These are phyloP conservation scores for Kwoniella sp. DNA, from an alignment of 768 basidiomycete species.

Conservation along the genomic window DNA sequence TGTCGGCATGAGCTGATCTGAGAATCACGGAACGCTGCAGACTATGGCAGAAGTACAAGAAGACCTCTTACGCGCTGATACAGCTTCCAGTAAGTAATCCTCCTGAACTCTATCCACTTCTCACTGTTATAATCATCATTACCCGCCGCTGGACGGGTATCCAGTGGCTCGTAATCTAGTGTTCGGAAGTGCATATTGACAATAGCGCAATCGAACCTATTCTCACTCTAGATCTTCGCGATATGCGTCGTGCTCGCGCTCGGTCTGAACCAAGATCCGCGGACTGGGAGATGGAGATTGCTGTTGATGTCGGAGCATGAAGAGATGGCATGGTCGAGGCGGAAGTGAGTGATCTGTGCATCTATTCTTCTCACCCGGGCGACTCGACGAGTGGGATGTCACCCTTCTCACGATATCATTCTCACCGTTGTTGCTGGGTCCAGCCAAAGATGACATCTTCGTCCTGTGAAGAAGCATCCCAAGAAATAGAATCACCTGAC, in stretches of 20 bases:
- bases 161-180: too few species aligned
- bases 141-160: too few species aligned
- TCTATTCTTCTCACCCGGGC: too few species aligned
- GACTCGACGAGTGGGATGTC: too few species aligned
- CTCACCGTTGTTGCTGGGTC: too few species aligned
- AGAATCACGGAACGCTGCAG: constrained; percentile 28
- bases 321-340: constrained; percentile 59
- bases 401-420: too few species aligned
- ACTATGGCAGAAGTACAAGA: constrained; percentile 57
- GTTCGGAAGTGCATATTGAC: too few species aligned
- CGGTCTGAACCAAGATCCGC: constrained; percentile 58
- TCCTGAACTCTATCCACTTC: background rate
- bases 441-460: too few species aligned
- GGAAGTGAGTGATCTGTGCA: constrained; percentile 43
- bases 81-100: constrained; percentile 57
- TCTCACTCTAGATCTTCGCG: constrained; percentile 56
- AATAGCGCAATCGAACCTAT: background rate
- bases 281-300: constrained; percentile 59
- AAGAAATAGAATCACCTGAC: background rate
- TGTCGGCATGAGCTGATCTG: background rate
- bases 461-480: too few species aligned
- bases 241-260: constrained; percentile 58
- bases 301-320: constrained; percentile 59
- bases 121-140: too few species aligned
- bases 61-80: constrained; percentile 55